A percentile compares a stretch with the other conserved stretches of the same genome.
phyloP scores from a whole-genome alignment of 1,284 basidiomycete genomes.

The Moesziomyces globuligerus region DNA sequence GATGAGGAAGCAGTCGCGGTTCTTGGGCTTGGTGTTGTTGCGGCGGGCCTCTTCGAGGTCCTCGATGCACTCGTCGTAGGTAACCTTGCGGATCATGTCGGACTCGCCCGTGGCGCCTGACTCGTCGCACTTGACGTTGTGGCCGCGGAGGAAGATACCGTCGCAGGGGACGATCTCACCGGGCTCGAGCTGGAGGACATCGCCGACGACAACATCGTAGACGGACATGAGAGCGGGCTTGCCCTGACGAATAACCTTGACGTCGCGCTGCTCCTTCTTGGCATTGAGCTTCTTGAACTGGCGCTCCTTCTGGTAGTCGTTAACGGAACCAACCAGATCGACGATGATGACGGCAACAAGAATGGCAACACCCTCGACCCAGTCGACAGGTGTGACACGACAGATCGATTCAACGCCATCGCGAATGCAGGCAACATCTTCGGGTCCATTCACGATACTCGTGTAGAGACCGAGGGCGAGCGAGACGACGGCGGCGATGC shows the following conservation, averaged over 20 bases:
- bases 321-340: constrained; percentile 78
- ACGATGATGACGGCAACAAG: constrained; percentile 80
- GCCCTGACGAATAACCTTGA: constrained; percentile 90
- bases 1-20: constrained; percentile 88
- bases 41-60: constrained; percentile 66
- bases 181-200: constrained; percentile 89
- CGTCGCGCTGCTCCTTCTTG: constrained; percentile 91
- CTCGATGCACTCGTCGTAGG: constrained; percentile 80
- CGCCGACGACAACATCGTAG: constrained; percentile 90
- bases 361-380: constrained; percentile 98
- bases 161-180: constrained; percentile 96
- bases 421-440: constrained; percentile 70
- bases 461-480: constrained; percentile 93
- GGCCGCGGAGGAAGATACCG: constrained; percentile 89
- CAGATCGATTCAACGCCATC: constrained; percentile 57
- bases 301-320: constrained; percentile 96
- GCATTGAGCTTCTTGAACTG: constrained; percentile 93
- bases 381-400: constrained; percentile 73
- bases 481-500: constrained; percentile 89
- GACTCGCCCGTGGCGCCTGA: constrained; percentile 95
- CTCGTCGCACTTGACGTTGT: constrained; percentile 96
- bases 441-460: constrained; percentile 80
- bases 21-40: constrained; percentile 71
- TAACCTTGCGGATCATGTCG: constrained; percentile 88
- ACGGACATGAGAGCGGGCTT: constrained; percentile 81